Base-by-base conservation (phyloP, 1,284 basidiomycete species). In the Tremellales sp. region DNA sequence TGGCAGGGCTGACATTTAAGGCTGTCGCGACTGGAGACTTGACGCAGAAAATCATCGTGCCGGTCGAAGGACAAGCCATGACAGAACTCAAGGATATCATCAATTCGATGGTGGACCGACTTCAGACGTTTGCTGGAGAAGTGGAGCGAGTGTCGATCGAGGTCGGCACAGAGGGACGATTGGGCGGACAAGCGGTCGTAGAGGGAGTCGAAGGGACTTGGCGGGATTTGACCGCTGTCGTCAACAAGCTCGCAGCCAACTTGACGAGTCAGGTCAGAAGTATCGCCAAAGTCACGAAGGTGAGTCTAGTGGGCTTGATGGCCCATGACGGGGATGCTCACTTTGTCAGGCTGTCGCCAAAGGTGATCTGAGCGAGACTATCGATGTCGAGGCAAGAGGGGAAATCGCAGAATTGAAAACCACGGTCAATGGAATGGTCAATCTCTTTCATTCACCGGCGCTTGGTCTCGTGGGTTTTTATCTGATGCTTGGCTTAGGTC, bases 341-440 rank as follows among this genome's bases (percentile, higher is more conserved):
- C 26, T 4, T 26, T 4, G 0, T 4, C 43, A 69, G 68, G 96
- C 96, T 10, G 93, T 99, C 66, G 93, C 96, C 0, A 78, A 86
- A 53, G 96, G 96, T 43, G 96, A 99, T 76, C 77, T 98, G 57
- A 88, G 85, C 29, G 89, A 94, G 68, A 92, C 96, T 68, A 97
- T 98, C 61, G 90, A 94, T 49, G 93, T 99, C 62, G 88, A 96
- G 65, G 94, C 94, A 1, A 84, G 86, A 39, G 94, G 96, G 35
- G 96, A 98, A 75, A 97, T 98, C 48, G 79, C 97, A 46, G 94
- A 97, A 74, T 78, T 98, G 67, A 97, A 97, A 77, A 91, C 93
- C 55, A 98, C 92, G 31, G 92, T 99, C 72, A 98, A 98, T 69
- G 87, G 87, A 73, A 97, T 97, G 96, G 91, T 79, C 41, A 48